A percentile compares a stretch with the other conserved stretches of the same genome.
Evolutionary conservation across 2,329 filamentous ascomycete genomes (phyloP).

Genomic region (Neocucurbitaria cava): DNA sequence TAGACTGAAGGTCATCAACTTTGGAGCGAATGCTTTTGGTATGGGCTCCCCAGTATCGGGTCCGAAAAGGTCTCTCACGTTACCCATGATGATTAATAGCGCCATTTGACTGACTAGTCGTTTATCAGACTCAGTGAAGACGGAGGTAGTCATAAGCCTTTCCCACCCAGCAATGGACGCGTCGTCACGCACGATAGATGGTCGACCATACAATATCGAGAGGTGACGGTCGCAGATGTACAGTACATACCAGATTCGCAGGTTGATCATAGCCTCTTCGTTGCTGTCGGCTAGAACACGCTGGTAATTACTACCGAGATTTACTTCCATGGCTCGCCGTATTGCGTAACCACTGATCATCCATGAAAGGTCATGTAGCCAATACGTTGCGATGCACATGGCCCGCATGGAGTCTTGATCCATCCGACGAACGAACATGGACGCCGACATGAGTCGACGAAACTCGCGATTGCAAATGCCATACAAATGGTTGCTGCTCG

Average conservation of each 20-base stretch:
- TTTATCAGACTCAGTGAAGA: conserved; percentile 62
- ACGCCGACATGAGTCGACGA: conserved; percentile 62
- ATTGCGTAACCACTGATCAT: conserved; percentile 65
- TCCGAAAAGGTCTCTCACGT: conserved; percentile 63
- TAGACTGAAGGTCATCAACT: conserved; percentile 52
- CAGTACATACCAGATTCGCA: conserved; percentile 64
- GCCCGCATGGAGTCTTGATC: conserved; percentile 65
- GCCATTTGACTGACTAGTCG: conserved; percentile 66
- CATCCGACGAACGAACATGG: conserved; percentile 65
- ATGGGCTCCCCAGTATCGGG: conserved; percentile 62
- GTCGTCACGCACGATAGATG: conserved; percentile 66
- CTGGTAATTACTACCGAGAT: conserved; percentile 54
- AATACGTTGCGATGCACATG: conserved; percentile 67
- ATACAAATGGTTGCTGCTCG: conserved; percentile 60
- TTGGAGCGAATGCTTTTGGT: conserved; percentile 59
- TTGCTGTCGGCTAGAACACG: conserved; percentile 49
- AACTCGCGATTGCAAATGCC: conserved; percentile 65
- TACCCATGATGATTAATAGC: conserved; percentile 64
- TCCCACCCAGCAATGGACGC: conserved; percentile 65
- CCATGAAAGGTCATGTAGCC: conserved; percentile 69
- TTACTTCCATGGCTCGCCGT: conserved; percentile 58
- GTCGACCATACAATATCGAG: conserved; percentile 66
- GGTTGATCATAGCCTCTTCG: conserved; percentile 59
- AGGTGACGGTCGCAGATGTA: conserved; percentile 73
- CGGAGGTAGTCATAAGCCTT: conserved; percentile 60